phyloP scores from a whole-genome alignment of 805 yeast species.

The Zygotorulaspora danielsina region DNA sequence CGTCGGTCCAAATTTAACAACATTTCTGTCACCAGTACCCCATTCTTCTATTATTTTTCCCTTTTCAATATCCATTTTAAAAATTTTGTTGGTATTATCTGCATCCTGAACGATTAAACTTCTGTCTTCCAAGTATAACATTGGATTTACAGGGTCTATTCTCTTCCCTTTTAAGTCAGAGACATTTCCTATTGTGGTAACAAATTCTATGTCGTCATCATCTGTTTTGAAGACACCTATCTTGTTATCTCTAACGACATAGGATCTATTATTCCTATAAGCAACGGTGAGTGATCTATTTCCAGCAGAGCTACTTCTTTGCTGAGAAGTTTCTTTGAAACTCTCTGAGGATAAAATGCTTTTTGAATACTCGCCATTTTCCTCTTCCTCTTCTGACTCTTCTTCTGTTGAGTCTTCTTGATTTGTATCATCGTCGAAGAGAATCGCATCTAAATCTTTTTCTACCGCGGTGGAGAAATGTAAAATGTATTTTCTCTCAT shows the following conservation, averaged over 20 bases:
- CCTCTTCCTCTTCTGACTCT: constrained; percentile 39
- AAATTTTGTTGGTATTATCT: constrained; percentile 44
- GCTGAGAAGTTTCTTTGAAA: constrained; percentile 15
- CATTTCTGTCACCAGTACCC: constrained; percentile 50
- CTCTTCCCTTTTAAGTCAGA: constrained; percentile 46
- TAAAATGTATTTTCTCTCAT: constrained; percentile 53
- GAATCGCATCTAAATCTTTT: constrained; percentile 35
- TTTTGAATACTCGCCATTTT: constrained; percentile 34
- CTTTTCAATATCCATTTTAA: constrained; percentile 70
- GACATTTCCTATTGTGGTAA: constrained; percentile 64
- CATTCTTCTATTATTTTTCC: constrained; percentile 88
- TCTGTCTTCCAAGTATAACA: constrained; percentile 75
- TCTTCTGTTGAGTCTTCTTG: constrained; percentile 35
- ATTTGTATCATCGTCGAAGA: constrained; percentile 30
- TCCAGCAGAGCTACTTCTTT: constrained; percentile 28
- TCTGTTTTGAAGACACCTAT: constrained; percentile 74
- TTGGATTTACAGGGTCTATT: constrained; percentile 56
- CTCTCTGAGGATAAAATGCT: constrained; percentile 21
- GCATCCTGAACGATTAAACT: constrained; percentile 61
- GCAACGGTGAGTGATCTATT: constrained; percentile 73
- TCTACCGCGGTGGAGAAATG: constrained; percentile 48
- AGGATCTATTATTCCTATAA: constrained; percentile 63
- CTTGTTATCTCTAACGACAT: constrained; percentile 71
- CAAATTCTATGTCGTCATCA: constrained; percentile 46
- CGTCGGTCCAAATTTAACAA: constrained; percentile 63